Evolutionary conservation across 2,329 filamentous ascomycete genomes (phyloP).

Genomic region (Metarhizium rileyi): DNA sequence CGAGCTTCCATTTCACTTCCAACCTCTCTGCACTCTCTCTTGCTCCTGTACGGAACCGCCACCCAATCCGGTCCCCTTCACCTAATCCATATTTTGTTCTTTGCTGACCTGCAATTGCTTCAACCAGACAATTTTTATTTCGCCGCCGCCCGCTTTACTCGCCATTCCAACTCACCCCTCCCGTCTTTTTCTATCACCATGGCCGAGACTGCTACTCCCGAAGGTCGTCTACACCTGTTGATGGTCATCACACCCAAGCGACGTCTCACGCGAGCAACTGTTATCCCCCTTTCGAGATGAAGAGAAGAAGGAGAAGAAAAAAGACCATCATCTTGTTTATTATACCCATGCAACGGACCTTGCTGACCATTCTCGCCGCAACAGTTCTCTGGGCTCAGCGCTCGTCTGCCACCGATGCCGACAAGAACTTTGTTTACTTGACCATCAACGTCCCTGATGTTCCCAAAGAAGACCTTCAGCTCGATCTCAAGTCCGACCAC

Average conservation of each 20-base stretch:
- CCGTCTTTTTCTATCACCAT: constrained; percentile 11
- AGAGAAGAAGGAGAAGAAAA: neutral
- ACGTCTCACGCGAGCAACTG: neutral
- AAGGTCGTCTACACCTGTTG: constrained; percentile 20
- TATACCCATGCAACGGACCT: neutral
- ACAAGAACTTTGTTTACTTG: constrained; percentile 92
- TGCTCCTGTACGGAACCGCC: neutral
- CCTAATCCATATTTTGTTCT: neutral
- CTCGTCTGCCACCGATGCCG: constrained; percentile 59
- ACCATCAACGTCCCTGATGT: constrained; percentile 87
- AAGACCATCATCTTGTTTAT: neutral
- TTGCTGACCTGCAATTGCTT: neutral
- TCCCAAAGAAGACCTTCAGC: constrained; percentile 61
- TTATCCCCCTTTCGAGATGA: neutral
- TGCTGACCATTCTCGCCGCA: constrained; percentile 4
- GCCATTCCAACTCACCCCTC: neutral
- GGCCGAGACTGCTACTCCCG: constrained; percentile 25
- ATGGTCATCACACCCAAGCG: neutral
- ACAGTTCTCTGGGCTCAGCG: constrained; percentile 97
- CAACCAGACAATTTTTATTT: neutral
- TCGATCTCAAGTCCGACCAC: constrained; percentile 69
- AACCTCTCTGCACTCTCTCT: neutral
- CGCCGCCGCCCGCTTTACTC: constrained; percentile 3
- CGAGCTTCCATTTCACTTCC: constrained; percentile 3
- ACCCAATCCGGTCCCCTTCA: neutral